A percentile compares a stretch with the other conserved stretches of the same genome.
These are phyloP conservation scores for Fusarium pseudoanthophilum DNA, from an alignment of 2,329 filamentous ascomycete genomes.

Conservation along the genomic window DNA sequence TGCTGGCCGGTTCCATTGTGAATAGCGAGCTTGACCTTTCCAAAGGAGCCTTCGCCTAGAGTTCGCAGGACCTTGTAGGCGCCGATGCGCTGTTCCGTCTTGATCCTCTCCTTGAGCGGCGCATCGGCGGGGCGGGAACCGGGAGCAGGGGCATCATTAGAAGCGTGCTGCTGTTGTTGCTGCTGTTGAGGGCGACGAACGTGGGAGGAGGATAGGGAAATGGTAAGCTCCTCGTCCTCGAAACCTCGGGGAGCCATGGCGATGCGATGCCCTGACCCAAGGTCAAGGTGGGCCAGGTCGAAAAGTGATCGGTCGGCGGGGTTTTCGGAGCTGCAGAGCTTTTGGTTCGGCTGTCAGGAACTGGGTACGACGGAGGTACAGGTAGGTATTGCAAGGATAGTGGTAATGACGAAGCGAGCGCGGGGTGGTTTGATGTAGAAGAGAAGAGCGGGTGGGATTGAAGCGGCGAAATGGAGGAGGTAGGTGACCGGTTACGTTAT, in stretches of 20 bases:
- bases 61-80: conserved; percentile 92
- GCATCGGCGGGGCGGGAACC: conserved; percentile 48
- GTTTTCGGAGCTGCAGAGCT: conserved; percentile 16
- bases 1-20: conserved; percentile 93
- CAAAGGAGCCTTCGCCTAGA: conserved; percentile 95
- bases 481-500: conserved; percentile 4
- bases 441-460: conserved; percentile 12
- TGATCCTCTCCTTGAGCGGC: conserved; percentile 59
- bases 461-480: conserved; percentile 17
- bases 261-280: conserved; percentile 30
- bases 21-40: conserved; percentile 96
- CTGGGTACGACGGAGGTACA: not conserved
- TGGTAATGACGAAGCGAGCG: not conserved
- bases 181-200: conserved; percentile 63
- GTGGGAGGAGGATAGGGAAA: conserved; percentile 75
- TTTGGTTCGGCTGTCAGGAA: conserved; percentile 7
- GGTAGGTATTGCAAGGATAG: not conserved
- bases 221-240: conserved; percentile 85
- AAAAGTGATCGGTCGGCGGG: conserved; percentile 26
- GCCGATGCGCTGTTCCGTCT: conserved; percentile 85
- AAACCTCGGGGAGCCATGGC: conserved; percentile 67
- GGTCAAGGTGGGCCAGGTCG: conserved; percentile 26
- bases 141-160: conserved; percentile 41
- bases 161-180: conserved; percentile 43
- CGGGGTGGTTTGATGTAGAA: not conserved